phyloP scores from a whole-genome alignment of 192 early-diverging fungal genomes.

The Pecoramyces ruminantium region DNA sequence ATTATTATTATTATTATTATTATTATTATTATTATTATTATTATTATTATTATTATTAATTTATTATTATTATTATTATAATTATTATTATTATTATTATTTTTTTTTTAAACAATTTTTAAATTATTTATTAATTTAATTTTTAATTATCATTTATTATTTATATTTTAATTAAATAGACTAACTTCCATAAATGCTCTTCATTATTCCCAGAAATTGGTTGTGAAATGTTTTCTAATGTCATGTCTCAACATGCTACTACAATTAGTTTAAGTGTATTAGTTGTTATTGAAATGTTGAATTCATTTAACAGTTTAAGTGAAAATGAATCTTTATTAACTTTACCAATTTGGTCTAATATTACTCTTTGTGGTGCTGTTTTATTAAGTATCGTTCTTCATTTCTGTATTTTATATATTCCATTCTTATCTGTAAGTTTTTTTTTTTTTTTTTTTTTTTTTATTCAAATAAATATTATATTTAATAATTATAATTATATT shows the following conservation, averaged over 20 bases:
- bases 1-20: too few species aligned
- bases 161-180: too few species aligned
- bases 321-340: slow-evolving; percentile 89
- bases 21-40: too few species aligned
- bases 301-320: slow-evolving; percentile 84
- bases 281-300: slow-evolving; percentile 97
- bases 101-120: too few species aligned
- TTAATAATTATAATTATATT: too few species aligned
- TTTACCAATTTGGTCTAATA: slow-evolving; percentile 80
- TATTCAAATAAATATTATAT: too few species aligned
- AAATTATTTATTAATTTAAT: too few species aligned
- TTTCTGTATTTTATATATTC: slow-evolving; percentile 92
- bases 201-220: slow-evolving; percentile 79
- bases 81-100: too few species aligned
- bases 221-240: slow-evolving; percentile 75
- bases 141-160: too few species aligned
- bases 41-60: too few species aligned
- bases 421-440: slow-evolving; percentile 60
- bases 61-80: too few species aligned
- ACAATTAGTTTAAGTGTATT: slow-evolving; percentile 90
- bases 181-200: slow-evolving; percentile 83
- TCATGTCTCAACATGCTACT: slow-evolving; percentile 67
- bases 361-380: slow-evolving; percentile 70
- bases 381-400: slow-evolving; percentile 81
- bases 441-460: slow-evolving; percentile 8